Evolutionary conservation across 78 protist species (phyloP).

Genomic region (Dictyostelium firmibasis): DNA sequence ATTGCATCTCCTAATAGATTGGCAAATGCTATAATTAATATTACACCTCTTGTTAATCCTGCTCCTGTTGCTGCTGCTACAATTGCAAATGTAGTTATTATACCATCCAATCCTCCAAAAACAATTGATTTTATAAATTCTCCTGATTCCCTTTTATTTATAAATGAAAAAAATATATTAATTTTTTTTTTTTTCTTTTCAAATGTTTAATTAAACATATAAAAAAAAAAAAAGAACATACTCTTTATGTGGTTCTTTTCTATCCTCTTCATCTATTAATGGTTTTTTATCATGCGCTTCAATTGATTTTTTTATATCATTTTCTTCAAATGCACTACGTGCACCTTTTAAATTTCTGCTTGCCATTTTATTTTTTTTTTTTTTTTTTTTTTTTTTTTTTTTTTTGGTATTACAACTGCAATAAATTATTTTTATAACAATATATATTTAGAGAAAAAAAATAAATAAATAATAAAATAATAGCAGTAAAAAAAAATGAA

Average conservation of each 20-base stretch:
- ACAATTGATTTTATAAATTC: slow-evolving; percentile 83
- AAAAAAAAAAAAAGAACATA: background rate
- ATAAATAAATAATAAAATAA: too few species aligned
- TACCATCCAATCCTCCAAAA: slow-evolving; percentile 93
- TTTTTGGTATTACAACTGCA: background rate
- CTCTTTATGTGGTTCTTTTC: slow-evolving; percentile 76
- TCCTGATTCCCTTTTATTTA: slow-evolving; percentile 42
- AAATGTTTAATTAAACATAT: too few species aligned
- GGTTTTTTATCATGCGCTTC: slow-evolving; percentile 11
- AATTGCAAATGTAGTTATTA: slow-evolving; percentile 90
- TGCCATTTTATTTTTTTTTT: background rate
- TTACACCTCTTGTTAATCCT: slow-evolving; percentile 52
- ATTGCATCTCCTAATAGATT: slow-evolving; percentile 90
- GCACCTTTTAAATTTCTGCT: slow-evolving; percentile 39
- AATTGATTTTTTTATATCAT: slow-evolving; percentile 37
- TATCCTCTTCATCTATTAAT: slow-evolving; percentile 39
- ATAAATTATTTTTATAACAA: too few species aligned
- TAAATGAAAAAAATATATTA: background rate
- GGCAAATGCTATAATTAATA: slow-evolving; percentile 90
- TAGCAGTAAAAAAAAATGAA: background rate
- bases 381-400: too few species aligned
- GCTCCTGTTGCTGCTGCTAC: slow-evolving; percentile 91
- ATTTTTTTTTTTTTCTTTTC: background rate
- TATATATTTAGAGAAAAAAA: too few species aligned
- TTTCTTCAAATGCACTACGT: slow-evolving; percentile 25